Evolutionary conservation across 1,284 basidiomycete genomes (phyloP).

Genomic region (Ganoderma sp.): DNA sequence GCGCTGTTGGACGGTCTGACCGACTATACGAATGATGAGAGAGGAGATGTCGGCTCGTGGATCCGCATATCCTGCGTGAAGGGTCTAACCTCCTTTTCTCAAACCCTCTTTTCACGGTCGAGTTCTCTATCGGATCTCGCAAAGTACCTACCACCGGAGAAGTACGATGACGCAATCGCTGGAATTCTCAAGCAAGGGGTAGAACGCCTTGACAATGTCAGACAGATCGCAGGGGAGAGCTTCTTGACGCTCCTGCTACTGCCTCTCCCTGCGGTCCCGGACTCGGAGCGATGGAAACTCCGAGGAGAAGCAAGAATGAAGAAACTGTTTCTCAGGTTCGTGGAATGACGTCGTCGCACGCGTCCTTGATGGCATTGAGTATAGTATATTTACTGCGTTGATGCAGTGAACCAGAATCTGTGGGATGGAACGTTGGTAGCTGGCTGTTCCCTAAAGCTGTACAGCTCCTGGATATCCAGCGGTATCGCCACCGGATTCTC

Average conservation of each 20-base stretch:
- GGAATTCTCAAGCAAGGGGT: conserved; percentile 88
- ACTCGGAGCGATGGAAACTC: conserved; percentile 54
- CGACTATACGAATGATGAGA: conserved; percentile 93
- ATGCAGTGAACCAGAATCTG: conserved; percentile 42
- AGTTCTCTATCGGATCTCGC: conserved; percentile 49
- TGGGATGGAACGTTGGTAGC: conserved; percentile 69
- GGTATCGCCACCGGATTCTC: conserved; percentile 69
- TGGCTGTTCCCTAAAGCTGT: conserved; percentile 78
- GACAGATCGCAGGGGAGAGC: conserved; percentile 76
- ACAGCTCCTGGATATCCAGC: conserved; percentile 64
- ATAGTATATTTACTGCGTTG: conserved; percentile 12
- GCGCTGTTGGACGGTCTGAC: conserved; percentile 70
- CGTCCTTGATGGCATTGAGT: neutral
- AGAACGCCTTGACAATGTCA: conserved; percentile 90
- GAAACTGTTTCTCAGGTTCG: conserved; percentile 62
- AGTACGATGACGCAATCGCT: conserved; percentile 63
- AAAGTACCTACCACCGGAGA: conserved; percentile 63
- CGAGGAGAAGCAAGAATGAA: conserved; percentile 53
- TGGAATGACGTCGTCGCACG: conserved; percentile 18
- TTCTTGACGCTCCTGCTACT: conserved; percentile 59
- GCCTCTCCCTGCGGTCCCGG: conserved; percentile 49
- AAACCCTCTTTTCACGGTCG: conserved; percentile 54
- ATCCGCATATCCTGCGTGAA: conserved; percentile 80
- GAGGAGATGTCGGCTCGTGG: conserved; percentile 99
- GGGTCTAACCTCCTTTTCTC: conserved; percentile 59